A percentile compares a stretch with the other conserved stretches of the same genome.
These are phyloP conservation scores for Salix dunnii DNA, from an alignment of 345 rosid genomes.

Conservation along the genomic window DNA sequence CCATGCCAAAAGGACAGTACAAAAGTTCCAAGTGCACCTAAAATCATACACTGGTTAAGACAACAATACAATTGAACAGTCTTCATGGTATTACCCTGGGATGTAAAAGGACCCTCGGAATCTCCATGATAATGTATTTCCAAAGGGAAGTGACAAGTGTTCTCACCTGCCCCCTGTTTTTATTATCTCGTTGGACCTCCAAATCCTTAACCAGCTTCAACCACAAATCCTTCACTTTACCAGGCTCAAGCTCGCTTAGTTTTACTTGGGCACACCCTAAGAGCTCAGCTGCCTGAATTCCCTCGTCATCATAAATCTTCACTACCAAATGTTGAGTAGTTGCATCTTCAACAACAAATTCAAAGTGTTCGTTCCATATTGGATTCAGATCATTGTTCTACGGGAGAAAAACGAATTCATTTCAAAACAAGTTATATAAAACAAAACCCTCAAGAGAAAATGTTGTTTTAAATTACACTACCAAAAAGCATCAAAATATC, in stretches of 20 bases:
- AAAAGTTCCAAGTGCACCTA: slow-evolving; percentile 97
- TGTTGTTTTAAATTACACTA: neutral
- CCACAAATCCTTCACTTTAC: slow-evolving; percentile 99
- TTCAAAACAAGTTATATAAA: slow-evolving; percentile 11
- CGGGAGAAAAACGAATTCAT: slow-evolving; percentile 8
- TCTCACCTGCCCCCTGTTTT: slow-evolving; percentile 84
- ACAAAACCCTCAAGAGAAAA: neutral
- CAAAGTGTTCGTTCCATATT: slow-evolving; percentile 96
- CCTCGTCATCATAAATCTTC: slow-evolving; percentile 86
- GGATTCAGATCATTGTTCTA: slow-evolving; percentile 97
- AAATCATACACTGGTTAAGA: slow-evolving; percentile 7
- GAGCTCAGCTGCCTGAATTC: slow-evolving; percentile 81
- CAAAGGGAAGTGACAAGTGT: neutral
- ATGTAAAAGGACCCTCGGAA: neutral
- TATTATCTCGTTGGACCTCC: slow-evolving; percentile 90
- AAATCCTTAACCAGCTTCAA: slow-evolving; percentile 94
- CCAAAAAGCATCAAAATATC: slow-evolving; percentile 18
- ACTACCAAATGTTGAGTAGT: slow-evolving; percentile 91
- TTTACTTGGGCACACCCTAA: slow-evolving; percentile 83
- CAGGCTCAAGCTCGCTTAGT: slow-evolving; percentile 82
- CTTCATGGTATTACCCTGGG: neutral
- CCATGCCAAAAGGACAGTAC: slow-evolving; percentile 74
- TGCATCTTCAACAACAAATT: slow-evolving; percentile 80
- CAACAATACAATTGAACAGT: neutral
- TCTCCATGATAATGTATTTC: neutral